These are phyloP conservation scores for Tricholoma sp. DNA, from an alignment of 768 basidiomycete species.

Conservation along the genomic window DNA sequence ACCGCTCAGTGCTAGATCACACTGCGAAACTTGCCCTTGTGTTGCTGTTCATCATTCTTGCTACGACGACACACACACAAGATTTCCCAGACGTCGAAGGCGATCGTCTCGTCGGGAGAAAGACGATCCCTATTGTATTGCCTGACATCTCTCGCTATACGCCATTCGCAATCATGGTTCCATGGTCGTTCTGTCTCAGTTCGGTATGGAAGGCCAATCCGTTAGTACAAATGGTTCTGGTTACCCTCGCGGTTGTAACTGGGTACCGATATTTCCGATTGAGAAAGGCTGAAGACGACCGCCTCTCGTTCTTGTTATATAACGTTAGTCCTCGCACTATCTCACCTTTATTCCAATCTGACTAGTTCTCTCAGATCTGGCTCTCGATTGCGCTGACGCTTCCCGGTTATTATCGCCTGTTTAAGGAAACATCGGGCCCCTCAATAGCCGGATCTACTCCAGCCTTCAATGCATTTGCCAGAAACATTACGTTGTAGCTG, in stretches of 20 bases:
- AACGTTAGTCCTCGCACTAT: not conserved
- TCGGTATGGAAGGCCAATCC: not conserved
- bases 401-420: not conserved
- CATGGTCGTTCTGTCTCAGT: not conserved
- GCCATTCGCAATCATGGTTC: not conserved
- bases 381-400: not conserved
- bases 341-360: not conserved
- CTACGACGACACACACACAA: constrained; percentile 38
- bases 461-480: no score
- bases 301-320: not conserved
- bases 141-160: not conserved
- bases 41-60: constrained; percentile 27
- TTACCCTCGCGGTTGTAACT: not conserved
- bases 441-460: no score
- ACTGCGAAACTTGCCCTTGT: constrained; percentile 1
- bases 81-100: constrained; percentile 39
- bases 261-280: not conserved
- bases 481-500: no score
- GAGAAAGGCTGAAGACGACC: not conserved
- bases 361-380: not conserved
- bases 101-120: constrained; percentile 16
- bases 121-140: not conserved
- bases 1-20: constrained; percentile 1
- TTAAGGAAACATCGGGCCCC: not conserved
- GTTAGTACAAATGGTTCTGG: not conserved